Evolutionary conservation across 352 stramenopile genomes (phyloP).

Genomic region (Phytophthora boehmeriae): DNA sequence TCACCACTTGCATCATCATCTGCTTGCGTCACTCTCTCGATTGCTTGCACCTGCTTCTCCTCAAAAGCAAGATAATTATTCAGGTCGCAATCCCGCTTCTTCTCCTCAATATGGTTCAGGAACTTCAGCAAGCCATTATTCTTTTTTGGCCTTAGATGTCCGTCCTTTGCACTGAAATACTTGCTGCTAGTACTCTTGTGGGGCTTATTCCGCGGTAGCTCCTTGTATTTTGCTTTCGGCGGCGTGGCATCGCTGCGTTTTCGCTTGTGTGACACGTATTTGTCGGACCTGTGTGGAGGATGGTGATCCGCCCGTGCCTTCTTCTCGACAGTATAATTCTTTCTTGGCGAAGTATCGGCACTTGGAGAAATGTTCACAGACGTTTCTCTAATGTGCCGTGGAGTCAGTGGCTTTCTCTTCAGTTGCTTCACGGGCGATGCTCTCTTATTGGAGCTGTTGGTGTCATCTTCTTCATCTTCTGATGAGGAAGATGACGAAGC

Average conservation of each 20-base stretch:
- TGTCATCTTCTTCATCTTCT: slow-evolving; percentile 16
- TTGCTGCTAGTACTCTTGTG: slow-evolving; percentile 32
- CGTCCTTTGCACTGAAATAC: slow-evolving; percentile 22
- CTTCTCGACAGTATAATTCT: slow-evolving; percentile 6
- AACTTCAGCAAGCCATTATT: slow-evolving; percentile 29
- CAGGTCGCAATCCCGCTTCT: slow-evolving; percentile 26
- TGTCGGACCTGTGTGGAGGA: slow-evolving; percentile 13
- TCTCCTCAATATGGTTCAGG: slow-evolving; percentile 35
- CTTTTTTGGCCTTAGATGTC: slow-evolving; percentile 23
- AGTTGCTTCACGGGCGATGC: slow-evolving; percentile 6
- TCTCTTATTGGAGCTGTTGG: slow-evolving; percentile 14
- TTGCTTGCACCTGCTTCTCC: slow-evolving; percentile 18
- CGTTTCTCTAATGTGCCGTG: slow-evolving; percentile 15
- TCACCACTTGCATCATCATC: not conserved
- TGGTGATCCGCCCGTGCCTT: slow-evolving; percentile 3
- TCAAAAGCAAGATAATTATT: slow-evolving; percentile 43
- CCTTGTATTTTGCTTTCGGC: not conserved
- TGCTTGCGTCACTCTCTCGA: slow-evolving; percentile 13
- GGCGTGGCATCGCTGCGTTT: slow-evolving; percentile 18
- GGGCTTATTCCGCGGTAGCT: slow-evolving; percentile 1
- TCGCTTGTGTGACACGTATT: slow-evolving; percentile 24
- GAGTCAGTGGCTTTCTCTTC: slow-evolving; percentile 23
- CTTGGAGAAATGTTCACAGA: slow-evolving; percentile 2
- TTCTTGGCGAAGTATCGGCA: slow-evolving; percentile 14
- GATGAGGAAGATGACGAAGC: not conserved